Evolutionary conservation across 805 yeast species (phyloP).

Genomic region (Tetrapisispora namnaoensis): DNA sequence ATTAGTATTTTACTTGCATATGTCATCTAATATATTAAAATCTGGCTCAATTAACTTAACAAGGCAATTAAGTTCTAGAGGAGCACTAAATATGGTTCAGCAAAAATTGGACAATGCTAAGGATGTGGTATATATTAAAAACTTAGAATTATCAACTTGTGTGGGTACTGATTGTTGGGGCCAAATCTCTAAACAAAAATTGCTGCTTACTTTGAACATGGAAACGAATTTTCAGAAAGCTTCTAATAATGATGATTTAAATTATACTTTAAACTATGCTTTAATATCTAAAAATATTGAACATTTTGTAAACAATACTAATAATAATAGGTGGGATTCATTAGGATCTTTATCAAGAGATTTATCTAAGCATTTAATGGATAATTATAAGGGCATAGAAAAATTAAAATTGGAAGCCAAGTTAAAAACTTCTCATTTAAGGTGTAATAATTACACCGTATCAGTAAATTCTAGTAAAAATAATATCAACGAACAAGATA

Average conservation of each 20-base stretch:
- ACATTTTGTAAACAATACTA: slow-evolving; percentile 34
- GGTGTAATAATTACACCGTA: slow-evolving; percentile 24
- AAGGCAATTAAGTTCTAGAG: background rate
- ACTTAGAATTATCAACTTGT: slow-evolving; percentile 50
- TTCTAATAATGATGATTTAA: slow-evolving; percentile 72
- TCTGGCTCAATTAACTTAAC: background rate
- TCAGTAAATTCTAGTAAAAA: slow-evolving; percentile 4
- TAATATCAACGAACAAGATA: slow-evolving; percentile 7
- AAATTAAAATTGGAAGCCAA: slow-evolving; percentile 12
- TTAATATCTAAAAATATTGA: slow-evolving; percentile 61
- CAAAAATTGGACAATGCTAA: background rate
- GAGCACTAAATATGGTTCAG: background rate
- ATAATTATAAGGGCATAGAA: slow-evolving; percentile 20
- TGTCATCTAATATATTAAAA: background rate
- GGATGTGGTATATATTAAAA: slow-evolving; percentile 37
- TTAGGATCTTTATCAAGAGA: slow-evolving; percentile 36
- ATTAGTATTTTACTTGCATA: background rate
- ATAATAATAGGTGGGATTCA: slow-evolving; percentile 27
- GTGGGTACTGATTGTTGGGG: slow-evolving; percentile 73
- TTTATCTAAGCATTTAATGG: slow-evolving; percentile 37
- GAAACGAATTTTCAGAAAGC: slow-evolving; percentile 62
- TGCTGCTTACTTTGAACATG: slow-evolving; percentile 48
- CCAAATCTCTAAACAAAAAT: slow-evolving; percentile 56
- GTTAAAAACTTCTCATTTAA: slow-evolving; percentile 21
- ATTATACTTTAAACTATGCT: slow-evolving; percentile 81